Base-by-base conservation (phyloP, 805 yeast species). In the Lachancea fermentati region DNA sequence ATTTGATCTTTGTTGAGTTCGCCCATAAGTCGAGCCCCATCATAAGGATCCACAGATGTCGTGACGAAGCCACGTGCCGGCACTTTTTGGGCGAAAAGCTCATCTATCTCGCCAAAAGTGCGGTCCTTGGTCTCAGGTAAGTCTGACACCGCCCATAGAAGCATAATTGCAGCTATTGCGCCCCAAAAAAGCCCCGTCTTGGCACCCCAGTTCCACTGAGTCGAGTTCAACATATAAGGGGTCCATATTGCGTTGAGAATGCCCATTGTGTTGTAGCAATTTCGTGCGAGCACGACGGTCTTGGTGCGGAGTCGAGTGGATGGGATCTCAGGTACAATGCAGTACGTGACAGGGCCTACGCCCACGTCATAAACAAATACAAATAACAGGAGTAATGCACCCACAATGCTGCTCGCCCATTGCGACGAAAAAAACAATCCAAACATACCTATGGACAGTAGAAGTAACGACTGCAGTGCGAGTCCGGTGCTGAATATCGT, bases 41-140 rank as follows among this genome's bases (percentile, higher is more conserved):
- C 39, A 24, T 19, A 69, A 14, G 68, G 69, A 7, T 65, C 63
- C 37, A 66, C 72, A 30, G 60, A 60, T 19, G 72, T 62, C 24
- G 41, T 37, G 41, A 58, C 60, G 60, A 73, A 73, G 49, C 68
- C 59, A 57, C 78, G 69, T 5, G 78, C 75, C 7, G 73, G 71
- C 44, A 71, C 50, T 5, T 50, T 40, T 41, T 50, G 55, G 30
- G 55, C 65, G 58, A 78, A 79, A 63, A 79, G 60, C 39, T 64
- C 61, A 57, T 78, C 84, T 52, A 79, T 62, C 52, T 79, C 84
- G 36, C 77, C 79, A 52, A 66, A 77, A 0, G 83, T 75, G 56
- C 79, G 68, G 36, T 69, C 71, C 48, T 66, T 66, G 19, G 82
- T 73, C 56, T 79, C 85, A 7, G 85, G 85, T 36, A 78, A 62